These are phyloP conservation scores for Cynara cardunculus DNA, from an alignment of 129 eudicot genomes.

Conservation along the genomic window DNA sequence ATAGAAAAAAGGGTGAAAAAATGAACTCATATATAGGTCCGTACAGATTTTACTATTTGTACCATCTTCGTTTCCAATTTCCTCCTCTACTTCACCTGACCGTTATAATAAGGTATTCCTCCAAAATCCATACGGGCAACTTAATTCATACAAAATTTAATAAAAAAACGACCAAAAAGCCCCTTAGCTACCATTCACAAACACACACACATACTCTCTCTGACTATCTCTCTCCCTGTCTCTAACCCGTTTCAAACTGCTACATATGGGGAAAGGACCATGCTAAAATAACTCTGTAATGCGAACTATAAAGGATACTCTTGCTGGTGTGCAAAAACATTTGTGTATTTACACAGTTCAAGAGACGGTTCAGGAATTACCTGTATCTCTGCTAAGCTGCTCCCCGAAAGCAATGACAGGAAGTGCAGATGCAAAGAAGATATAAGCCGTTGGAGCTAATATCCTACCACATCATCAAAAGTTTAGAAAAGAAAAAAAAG, in stretches of 20 bases:
- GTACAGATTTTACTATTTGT: background rate
- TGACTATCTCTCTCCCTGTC: too few relatives aligned
- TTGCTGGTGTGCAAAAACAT: background rate
- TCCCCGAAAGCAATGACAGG: slow-evolving; percentile 55
- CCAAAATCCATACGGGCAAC: background rate
- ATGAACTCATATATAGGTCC: background rate
- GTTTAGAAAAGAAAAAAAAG: background rate
- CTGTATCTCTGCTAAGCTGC: slow-evolving; percentile 52
- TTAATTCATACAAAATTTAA: background rate
- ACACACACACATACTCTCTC: background rate
- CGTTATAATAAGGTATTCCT: background rate
- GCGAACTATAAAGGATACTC: background rate
- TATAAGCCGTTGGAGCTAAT: slow-evolving; percentile 48
- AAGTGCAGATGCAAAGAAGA: slow-evolving; percentile 55
- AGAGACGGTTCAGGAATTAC: background rate
- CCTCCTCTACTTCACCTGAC: background rate
- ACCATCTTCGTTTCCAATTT: background rate
- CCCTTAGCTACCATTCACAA: background rate
- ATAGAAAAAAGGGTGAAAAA: background rate
- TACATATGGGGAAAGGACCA: background rate
- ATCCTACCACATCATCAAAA: slow-evolving; percentile 23
- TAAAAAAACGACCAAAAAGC: background rate
- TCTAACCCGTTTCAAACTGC: background rate
- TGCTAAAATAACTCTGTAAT: background rate
- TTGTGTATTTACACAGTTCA: background rate